A percentile compares a stretch with the other conserved stretches of the same genome.
Conservation (phyloP, 768 basidiomycete species). For the Kwoniella heveanensis region DNA sequence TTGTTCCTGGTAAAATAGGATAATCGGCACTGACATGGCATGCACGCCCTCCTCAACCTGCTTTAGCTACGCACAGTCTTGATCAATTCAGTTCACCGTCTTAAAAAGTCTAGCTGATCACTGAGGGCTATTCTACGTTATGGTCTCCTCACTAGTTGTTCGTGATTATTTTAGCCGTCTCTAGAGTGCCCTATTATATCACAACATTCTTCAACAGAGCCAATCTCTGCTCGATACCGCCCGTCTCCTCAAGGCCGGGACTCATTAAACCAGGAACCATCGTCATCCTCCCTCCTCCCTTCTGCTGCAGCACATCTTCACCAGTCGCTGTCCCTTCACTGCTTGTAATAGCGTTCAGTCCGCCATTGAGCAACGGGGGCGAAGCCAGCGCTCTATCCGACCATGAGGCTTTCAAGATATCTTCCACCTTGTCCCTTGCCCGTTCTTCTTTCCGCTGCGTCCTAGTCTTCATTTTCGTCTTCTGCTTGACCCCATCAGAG, state of each 20-base stretch:
- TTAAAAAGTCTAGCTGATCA: too few species aligned
- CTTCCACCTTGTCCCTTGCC: conserved; percentile 30
- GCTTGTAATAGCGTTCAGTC: not conserved
- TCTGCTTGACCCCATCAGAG: not conserved
- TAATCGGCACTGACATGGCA: too few species aligned
- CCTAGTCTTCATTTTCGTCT: conserved; percentile 10
- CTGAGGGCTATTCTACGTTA: too few species aligned
- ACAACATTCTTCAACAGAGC: conserved; percentile 28
- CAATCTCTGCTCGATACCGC: conserved; percentile 39
- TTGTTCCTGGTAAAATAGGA: too few species aligned
- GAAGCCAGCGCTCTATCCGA: conserved; percentile 29
- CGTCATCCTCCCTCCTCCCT: not conserved
- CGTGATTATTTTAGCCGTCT: too few species aligned
- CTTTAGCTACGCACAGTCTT: too few species aligned
- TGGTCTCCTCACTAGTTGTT: too few species aligned
- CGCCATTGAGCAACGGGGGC: conserved; percentile 16
- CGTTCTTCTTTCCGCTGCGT: conserved; percentile 18
- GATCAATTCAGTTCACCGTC: too few species aligned
- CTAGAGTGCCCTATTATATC: not conserved
- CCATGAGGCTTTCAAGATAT: conserved; percentile 41
- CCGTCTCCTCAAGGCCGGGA: conserved; percentile 32
- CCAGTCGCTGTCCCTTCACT: not conserved
- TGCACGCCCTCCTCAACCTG: conserved; percentile 14
- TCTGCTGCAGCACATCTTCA: not conserved
- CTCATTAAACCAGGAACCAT: conserved; percentile 19